Evolutionary conservation across 257 asterid species (phyloP).

Genomic region (Rauvolfia tetraphylla): DNA sequence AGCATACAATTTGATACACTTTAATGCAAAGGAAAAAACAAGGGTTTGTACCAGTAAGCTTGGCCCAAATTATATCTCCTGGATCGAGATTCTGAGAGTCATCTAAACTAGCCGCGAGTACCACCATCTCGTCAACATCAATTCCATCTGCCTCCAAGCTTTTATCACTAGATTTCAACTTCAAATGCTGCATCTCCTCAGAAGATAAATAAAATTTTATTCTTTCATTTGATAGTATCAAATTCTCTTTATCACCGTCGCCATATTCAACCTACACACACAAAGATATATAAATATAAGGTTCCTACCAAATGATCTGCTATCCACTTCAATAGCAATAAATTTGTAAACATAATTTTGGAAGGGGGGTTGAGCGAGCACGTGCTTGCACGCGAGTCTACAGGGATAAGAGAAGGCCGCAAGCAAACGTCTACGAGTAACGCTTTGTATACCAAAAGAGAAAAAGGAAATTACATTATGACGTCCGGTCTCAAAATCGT

Average conservation of each 20-base stretch:
- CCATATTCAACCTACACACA: conserved; percentile 78
- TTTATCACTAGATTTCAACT: conserved; percentile 47
- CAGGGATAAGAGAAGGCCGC: background rate
- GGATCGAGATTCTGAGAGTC: conserved; percentile 73
- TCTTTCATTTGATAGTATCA: conserved; percentile 61
- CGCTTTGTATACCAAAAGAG: background rate
- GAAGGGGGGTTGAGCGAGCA: background rate
- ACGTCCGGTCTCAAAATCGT: conserved; percentile 52
- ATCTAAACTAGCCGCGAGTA: conserved; percentile 80
- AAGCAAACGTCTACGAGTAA: background rate
- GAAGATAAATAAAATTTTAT: conserved; percentile 62
- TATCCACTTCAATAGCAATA: background rate
- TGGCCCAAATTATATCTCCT: conserved; percentile 96
- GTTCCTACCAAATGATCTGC: background rate
- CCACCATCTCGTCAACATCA: conserved; percentile 82
- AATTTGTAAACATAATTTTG: background rate
- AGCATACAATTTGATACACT: conserved; percentile 15
- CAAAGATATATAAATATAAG: conserved; percentile 18
- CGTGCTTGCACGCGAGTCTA: background rate
- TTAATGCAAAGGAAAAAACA: background rate
- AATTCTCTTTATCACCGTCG: conserved; percentile 79
- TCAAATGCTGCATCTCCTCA: conserved; percentile 59
- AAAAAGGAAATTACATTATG: conserved; percentile 60
- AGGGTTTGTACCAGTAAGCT: conserved; percentile 71
- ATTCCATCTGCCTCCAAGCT: conserved; percentile 60